phyloP scores from a whole-genome alignment of 2,329 filamentous ascomycete genomes.

The Acrodontium crateriforme region DNA sequence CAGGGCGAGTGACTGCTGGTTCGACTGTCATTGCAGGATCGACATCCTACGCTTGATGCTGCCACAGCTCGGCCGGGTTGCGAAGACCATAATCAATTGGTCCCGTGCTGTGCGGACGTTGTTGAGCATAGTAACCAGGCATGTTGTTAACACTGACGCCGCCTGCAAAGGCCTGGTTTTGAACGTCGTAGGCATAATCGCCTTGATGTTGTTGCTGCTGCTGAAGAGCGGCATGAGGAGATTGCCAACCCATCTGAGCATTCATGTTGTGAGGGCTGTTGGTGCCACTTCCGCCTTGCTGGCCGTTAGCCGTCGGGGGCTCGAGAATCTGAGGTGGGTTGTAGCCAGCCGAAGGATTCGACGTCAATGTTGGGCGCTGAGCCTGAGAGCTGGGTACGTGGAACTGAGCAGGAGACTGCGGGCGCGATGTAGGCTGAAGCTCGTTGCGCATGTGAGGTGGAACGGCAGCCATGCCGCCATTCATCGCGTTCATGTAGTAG shows the following conservation, averaged over 20 bases:
- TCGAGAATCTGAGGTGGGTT: conserved; percentile 73
- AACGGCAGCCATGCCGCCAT: conserved; percentile 36
- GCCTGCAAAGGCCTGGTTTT: no score
- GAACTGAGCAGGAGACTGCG: conserved; percentile 46
- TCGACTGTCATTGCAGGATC: no score
- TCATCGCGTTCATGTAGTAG: conserved; percentile 67
- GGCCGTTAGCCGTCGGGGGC: conserved; percentile 63
- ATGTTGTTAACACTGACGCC: conserved; percentile 44
- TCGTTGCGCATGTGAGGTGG: conserved; percentile 71
- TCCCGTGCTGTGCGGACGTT: conserved; percentile 60
- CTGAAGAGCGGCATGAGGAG: conserved; percentile 43
- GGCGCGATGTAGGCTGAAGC: conserved; percentile 54
- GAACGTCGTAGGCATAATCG: conserved; percentile 73
- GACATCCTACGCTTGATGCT: conserved; percentile 23
- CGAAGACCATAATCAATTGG: conserved; percentile 47
- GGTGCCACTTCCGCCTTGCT: conserved; percentile 57
- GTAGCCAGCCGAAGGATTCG: conserved; percentile 59
- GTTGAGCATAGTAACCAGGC: conserved; percentile 62
- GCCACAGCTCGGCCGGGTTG: conserved; percentile 42
- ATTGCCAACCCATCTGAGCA: conserved; percentile 60
- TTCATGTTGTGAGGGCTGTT: conserved; percentile 80
- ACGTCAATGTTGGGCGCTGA: conserved; percentile 54
- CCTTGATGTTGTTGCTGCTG: conserved; percentile 30
- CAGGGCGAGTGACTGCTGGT: no score
- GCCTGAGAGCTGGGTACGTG: conserved; percentile 42